Percentiles rank a stretch among this genome's conserved stretches.
These are phyloP conservation scores for Phytophthora sansomeana DNA, from an alignment of 352 stramenopile species.

Conservation along the genomic window DNA sequence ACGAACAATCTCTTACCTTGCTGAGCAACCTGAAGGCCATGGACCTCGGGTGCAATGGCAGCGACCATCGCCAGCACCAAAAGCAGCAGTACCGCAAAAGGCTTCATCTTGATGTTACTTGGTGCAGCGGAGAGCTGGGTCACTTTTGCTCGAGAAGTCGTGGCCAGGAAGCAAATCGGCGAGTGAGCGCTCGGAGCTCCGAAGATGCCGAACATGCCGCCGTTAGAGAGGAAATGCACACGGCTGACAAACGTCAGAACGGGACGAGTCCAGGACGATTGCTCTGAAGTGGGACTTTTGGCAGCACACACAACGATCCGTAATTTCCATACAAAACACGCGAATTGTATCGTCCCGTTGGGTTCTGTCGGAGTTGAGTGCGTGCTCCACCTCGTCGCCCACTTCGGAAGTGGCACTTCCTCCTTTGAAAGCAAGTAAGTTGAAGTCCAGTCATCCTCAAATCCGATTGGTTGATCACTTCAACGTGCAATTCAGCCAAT, in stretches of 20 bases:
- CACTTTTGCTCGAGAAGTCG: neutral
- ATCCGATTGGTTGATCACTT: too few relatives aligned
- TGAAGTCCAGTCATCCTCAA: too few relatives aligned
- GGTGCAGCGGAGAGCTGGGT: neutral
- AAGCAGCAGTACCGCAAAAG: conserved; percentile 16
- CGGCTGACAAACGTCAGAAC: neutral
- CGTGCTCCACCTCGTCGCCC: neutral
- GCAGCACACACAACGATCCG: too few relatives aligned
- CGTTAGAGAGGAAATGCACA: neutral
- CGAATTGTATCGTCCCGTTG: neutral
- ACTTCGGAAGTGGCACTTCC: too few relatives aligned
- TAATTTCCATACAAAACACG: too few relatives aligned
- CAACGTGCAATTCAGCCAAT: too few relatives aligned
- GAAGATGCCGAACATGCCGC: neutral
- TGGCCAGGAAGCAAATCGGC: conserved; percentile 13
- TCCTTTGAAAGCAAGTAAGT: too few relatives aligned
- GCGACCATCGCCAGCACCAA: conserved; percentile 20
- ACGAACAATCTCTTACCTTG: conserved; percentile 8
- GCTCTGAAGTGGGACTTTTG: neutral
- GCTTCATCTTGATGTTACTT: conserved; percentile 19
- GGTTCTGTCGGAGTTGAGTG: too few relatives aligned
- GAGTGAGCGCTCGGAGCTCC: conserved; percentile 16
- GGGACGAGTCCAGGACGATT: neutral
- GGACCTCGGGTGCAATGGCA: neutral
- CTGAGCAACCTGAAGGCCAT: neutral